Conservation (phyloP, 2,329 filamentous ascomycete genomes). For the Ophioceras dolichostomum region DNA sequence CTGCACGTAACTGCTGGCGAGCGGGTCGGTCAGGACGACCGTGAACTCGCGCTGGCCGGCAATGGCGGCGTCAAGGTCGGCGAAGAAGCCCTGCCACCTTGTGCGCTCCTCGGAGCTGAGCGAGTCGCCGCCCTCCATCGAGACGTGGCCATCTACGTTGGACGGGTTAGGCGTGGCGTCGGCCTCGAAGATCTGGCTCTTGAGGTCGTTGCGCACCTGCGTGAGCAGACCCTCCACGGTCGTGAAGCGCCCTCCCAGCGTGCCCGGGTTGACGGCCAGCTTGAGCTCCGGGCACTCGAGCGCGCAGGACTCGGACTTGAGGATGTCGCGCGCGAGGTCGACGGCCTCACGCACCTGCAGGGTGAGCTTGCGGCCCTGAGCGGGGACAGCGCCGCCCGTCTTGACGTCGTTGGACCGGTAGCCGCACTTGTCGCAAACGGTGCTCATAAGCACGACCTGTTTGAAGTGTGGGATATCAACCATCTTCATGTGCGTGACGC, state of each 20-base stretch:
- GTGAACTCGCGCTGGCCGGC: constrained; percentile 70
- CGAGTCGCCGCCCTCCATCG: constrained; percentile 60
- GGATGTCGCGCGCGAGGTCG: constrained; percentile 82
- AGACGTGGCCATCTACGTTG: constrained; percentile 52
- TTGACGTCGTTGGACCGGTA: constrained; percentile 97
- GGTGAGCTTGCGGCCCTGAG: constrained; percentile 72
- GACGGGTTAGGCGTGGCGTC: neutral
- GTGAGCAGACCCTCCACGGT: constrained; percentile 90
- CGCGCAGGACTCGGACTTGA: constrained; percentile 89
- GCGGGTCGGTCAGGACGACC: constrained; percentile 72
- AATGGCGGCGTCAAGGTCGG: constrained; percentile 63
- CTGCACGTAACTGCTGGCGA: constrained; percentile 91
- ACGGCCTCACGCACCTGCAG: constrained; percentile 55
- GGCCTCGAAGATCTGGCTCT: constrained; percentile 62
- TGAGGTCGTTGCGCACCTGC: constrained; percentile 83
- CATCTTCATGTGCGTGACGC: constrained; percentile 96
- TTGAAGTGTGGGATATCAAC: constrained; percentile 97
- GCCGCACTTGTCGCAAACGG: constrained; percentile 81
- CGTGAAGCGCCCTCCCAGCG: constrained; percentile 89
- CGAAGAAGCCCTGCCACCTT: constrained; percentile 76
- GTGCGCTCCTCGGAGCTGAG: constrained; percentile 51
- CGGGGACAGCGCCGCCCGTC: constrained; percentile 86
- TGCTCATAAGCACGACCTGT: constrained; percentile 92
- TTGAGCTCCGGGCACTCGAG: constrained; percentile 79
- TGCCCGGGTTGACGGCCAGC: constrained; percentile 82